Percentiles rank a stretch among this genome's conserved stretches.
These are phyloP conservation scores for Trichoderma sp. DNA, from an alignment of 2,329 filamentous ascomycete species.

Conservation along the genomic window DNA sequence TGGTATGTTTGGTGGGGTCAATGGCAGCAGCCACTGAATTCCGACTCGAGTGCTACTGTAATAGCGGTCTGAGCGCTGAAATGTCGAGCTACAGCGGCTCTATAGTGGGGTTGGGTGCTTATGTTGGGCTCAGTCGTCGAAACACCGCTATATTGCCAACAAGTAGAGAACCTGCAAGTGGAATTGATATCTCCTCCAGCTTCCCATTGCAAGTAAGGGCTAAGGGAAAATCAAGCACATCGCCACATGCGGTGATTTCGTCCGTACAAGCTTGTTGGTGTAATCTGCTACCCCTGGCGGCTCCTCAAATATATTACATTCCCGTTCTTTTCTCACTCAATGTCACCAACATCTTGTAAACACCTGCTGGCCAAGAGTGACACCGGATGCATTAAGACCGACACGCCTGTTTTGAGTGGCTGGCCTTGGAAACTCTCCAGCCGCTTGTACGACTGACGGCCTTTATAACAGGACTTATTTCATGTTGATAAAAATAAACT, in stretches of 20 bases:
- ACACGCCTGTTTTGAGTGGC: neutral
- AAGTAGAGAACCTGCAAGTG: neutral
- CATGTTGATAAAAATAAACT: neutral
- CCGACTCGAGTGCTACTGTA: neutral
- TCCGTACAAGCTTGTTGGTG: neutral
- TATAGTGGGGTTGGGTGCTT: neutral
- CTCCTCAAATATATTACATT: neutral
- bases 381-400: neutral
- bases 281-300: neutral
- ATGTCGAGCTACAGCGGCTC: neutral
- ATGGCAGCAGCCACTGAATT: neutral
- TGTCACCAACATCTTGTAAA: neutral
- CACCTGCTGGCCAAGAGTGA: neutral
- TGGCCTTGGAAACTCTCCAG: neutral
- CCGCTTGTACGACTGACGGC: neutral
- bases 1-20: slow-evolving; percentile 5
- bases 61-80: slow-evolving; percentile 7
- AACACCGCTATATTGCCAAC: neutral
- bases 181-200: neutral
- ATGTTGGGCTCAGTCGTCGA: neutral
- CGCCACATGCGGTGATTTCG: neutral
- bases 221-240: neutral
- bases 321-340: neutral
- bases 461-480: neutral
- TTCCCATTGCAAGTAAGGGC: neutral